Conservation (phyloP, 148 eudicot genomes). For the Rhododendron ferrugineum region DNA sequence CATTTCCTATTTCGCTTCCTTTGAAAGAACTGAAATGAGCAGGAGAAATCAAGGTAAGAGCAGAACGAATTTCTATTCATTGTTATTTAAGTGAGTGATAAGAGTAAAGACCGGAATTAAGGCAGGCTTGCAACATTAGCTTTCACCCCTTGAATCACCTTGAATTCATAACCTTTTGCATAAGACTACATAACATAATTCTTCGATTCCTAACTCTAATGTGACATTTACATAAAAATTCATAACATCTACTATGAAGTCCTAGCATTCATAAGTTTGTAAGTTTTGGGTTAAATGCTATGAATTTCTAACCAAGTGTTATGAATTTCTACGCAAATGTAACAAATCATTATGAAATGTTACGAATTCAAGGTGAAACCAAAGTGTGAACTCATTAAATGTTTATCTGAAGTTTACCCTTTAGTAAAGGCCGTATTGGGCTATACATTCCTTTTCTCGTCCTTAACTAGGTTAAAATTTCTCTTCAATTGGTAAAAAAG, state of each 20-base stretch:
- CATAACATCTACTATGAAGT: not conserved
- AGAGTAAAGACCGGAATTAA: not conserved
- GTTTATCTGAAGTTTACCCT: too few species aligned
- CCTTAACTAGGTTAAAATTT: too few species aligned
- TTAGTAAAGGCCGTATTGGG: too few species aligned
- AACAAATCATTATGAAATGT: not conserved
- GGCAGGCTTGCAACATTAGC: not conserved
- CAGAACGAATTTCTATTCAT: not conserved
- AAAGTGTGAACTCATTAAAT: too few species aligned
- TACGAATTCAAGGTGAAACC: not conserved
- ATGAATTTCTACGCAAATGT: not conserved
- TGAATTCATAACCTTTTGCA: not conserved
- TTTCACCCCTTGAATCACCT: not conserved
- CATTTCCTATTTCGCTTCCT: slow-evolving; percentile 47
- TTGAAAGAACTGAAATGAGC: slow-evolving; percentile 35
- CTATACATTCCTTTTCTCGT: too few species aligned
- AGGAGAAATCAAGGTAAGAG: slow-evolving; percentile 13
- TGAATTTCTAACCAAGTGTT: not conserved
- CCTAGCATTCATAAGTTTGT: too few species aligned
- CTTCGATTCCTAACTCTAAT: too few species aligned
- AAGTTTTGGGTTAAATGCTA: too few species aligned
- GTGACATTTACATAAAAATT: not conserved
- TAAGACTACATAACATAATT: not conserved
- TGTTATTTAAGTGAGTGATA: not conserved
- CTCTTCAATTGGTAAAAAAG: too few species aligned